Percentiles rank a stretch among this genome's conserved stretches.
phyloP scores from a whole-genome alignment of 805 yeast genomes.

The Yamadazyma olivae region DNA sequence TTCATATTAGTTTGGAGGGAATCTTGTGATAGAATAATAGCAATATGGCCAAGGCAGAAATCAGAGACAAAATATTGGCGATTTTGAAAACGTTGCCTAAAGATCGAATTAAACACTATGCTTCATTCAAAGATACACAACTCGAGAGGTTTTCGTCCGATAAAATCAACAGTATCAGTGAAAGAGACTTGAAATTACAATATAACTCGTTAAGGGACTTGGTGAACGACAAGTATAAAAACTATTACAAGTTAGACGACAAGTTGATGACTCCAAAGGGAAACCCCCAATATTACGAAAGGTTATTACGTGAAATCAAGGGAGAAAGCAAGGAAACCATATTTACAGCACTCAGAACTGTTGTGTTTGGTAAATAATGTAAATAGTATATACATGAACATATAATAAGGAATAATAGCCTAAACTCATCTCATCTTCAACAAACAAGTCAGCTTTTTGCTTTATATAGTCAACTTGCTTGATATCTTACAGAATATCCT shows the following conservation, averaged over 20 bases:
- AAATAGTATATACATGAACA: constrained; percentile 1
- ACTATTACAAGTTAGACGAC: constrained; percentile 61
- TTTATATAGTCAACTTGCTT: too few relatives aligned
- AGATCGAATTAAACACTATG: constrained; percentile 64
- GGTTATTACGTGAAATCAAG: constrained; percentile 65
- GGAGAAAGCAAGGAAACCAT: constrained; percentile 70
- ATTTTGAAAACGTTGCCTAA: constrained; percentile 62
- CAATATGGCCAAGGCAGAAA: constrained; percentile 40
- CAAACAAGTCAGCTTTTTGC: too few relatives aligned
- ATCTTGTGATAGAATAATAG: too few relatives aligned
- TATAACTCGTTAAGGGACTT: constrained; percentile 55
- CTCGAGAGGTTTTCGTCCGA: constrained; percentile 40
- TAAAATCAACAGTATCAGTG: constrained; percentile 33
- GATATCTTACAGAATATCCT: too few relatives aligned
- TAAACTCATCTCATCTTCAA: too few relatives aligned
- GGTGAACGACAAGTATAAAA: constrained; percentile 57
- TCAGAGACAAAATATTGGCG: constrained; percentile 55
- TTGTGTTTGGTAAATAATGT: constrained; percentile 66
- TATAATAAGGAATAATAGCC: too few relatives aligned
- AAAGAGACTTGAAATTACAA: constrained; percentile 57
- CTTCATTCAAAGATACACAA: constrained; percentile 68
- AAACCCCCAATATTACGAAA: constrained; percentile 71
- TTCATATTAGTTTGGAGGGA: too few relatives aligned
- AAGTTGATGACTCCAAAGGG: constrained; percentile 79
- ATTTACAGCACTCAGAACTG: constrained; percentile 66